Evolutionary conservation across 2,329 filamentous ascomycete species (phyloP).

Genomic region (Aspergillus flavus): DNA sequence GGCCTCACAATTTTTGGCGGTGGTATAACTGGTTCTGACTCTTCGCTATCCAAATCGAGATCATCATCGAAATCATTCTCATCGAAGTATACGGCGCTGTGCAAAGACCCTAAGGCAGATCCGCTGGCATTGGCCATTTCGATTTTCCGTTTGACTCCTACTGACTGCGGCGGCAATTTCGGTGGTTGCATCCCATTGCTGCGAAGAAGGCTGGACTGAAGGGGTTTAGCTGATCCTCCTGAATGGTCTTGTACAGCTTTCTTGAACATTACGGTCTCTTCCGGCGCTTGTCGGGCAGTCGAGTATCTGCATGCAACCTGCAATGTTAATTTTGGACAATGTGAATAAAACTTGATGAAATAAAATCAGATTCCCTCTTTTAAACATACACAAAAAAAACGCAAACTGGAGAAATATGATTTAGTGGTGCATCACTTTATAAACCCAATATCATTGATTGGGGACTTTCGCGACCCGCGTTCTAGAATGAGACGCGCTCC

Average conservation of each 20-base stretch:
- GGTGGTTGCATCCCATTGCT: slow-evolving; percentile 28
- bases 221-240: slow-evolving; percentile 32
- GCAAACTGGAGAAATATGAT: neutral
- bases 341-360: slow-evolving; percentile 25
- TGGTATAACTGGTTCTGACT: slow-evolving; percentile 32
- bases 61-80: slow-evolving; percentile 90
- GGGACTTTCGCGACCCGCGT: slow-evolving; percentile 11
- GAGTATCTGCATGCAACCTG: slow-evolving; percentile 29
- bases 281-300: slow-evolving; percentile 23
- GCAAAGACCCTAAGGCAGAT: slow-evolving; percentile 45
- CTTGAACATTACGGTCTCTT: slow-evolving; percentile 40
- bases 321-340: slow-evolving; percentile 22
- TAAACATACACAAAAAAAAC: slow-evolving; percentile 32
- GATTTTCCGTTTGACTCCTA: slow-evolving; percentile 43
- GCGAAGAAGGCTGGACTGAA: slow-evolving; percentile 35
- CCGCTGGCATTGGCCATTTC: slow-evolving; percentile 34
- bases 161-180: slow-evolving; percentile 27
- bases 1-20: slow-evolving; percentile 20
- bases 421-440: neutral
- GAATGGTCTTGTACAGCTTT: slow-evolving; percentile 45
- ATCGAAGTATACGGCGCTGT: slow-evolving; percentile 62
- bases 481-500: slow-evolving; percentile 12
- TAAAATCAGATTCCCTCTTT: slow-evolving; percentile 21
- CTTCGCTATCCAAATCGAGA: slow-evolving; percentile 64
- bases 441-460: neutral